Base-by-base conservation (phyloP, 2,329 filamentous ascomycete genomes). In the Gaeumannomyces sp. region DNA sequence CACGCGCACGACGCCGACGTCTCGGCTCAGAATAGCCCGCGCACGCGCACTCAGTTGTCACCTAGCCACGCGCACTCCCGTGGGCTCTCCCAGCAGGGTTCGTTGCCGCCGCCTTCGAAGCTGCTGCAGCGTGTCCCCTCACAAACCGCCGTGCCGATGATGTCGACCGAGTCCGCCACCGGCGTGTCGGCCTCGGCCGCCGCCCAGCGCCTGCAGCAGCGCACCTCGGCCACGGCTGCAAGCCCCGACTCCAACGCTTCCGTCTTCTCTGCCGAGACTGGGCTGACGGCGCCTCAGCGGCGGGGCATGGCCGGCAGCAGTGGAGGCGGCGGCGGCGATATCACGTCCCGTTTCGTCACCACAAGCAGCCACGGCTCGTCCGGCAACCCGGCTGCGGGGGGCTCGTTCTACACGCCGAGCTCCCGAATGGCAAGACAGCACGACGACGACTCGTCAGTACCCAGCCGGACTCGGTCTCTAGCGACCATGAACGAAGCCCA, bases 281-380 rank as follows among this genome's bases (percentile, higher is more conserved):
- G 53, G 19, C 29, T 60, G n/a, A 61, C 59, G 2, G 67, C 68
- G 2, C 63, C 59, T 3, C 67, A 66, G 3, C 65, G 65, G 8
- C 69, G 66, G 57, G 63, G 63, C 50, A 71, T 74, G 56, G 77
- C 74, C 67, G 78, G 71, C 67, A 81, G 73, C 77, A 81, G 69
- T 73, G 81, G 74, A 70, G 75, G 73, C 28, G 81, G 74, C 70
- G 75, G 73, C 31, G 76, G 78, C 35, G 79, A 80, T 65, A 72
- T 89, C 27, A 85, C 84, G 14, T 89, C 86, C 4, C 81, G 85
- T 7, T 89, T 89, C 66, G 83, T 88, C 60, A 81, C 81, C 56
- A 65, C 68, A 2, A 69, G 69, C 45, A 72, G 71, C 62, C 71
- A 75, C 25, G 79, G 76, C 7, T 77, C 81, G 7, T 79, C 78